Evolutionary conservation across 1,284 basidiomycete species (phyloP), one percentile per base, ranked within the genome.

Genomic region (Sporisorium graminicola): DNA sequence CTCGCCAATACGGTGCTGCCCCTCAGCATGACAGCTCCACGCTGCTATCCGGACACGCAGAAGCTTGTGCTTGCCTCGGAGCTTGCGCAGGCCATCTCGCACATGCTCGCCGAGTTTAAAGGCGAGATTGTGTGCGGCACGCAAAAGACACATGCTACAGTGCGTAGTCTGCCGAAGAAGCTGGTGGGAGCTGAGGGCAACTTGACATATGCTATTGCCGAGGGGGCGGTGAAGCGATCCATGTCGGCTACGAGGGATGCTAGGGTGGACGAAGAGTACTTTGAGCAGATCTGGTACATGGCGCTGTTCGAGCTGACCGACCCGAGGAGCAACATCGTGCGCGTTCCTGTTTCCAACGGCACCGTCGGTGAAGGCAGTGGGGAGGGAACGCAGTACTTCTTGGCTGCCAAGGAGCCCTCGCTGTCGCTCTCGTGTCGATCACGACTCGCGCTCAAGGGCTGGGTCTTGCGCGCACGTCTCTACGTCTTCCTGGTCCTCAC

Each of bases 21-120:
- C 7, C 70, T 81, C 5, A 49, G 64, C 31, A 65, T 50, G 65
- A 62, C 64, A 0, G 42, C 58, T 4, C 74, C 79, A 0, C 44
- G 43, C 20, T 84, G 83, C 62, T 66, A 75, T 20, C 82, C 83
- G 1, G 83, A 84, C 65, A 80, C 82, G 49, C 75, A 79, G 55
- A 83, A 84, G 74, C 74, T 82, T 7, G 66, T 82, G 16, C 76
- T 84, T 10, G 83, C 80, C 0, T 66, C 74, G 1, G 82, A 84
- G 54, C 57, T 84, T 2, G 70, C 77, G 0, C 58, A 65, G 12
- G 76, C 66, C 16, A 66, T 83, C 44, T 72, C 78, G 18, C 59
- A 56, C 27, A 68, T 74, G 58, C 66, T 84, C 0, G 62, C 76
- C 44, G 66, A 74, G 18, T 83, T 80, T 66, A 79, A 80, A 27